Base-by-base conservation (phyloP, 2,329 filamentous ascomycete genomes). In the Whalleya microplaca region DNA sequence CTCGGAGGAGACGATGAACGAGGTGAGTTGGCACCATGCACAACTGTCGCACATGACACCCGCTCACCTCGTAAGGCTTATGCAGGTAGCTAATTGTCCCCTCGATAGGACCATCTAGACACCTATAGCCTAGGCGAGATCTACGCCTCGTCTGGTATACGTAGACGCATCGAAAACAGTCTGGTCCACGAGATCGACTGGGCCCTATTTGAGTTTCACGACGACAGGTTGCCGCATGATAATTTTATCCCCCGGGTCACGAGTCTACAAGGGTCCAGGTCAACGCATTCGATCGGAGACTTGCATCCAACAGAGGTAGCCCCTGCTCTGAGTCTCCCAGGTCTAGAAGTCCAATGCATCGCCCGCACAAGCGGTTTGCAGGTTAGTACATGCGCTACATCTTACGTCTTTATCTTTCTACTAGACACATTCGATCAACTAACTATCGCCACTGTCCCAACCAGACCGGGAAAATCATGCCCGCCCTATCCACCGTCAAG, bases 131-230 rank as follows among this genome's bases (percentile, higher is more conserved):
- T 98, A 1, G 94, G 94, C 2, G 86, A 92, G 66, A 80, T 98
- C 3, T 92, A 96, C 67, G 94, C 94, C 0, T 96, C 92, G 0
- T 96, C 92, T 20, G 94, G 94, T 6, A 89, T 98, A 56, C 86
- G 92, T 3, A 86, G 94, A 27, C 88, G 90, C 70, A 82, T 79
- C 49, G 83, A 88, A 56, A 81, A 89, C 58, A 87, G 88, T 3
- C 77, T 96, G 21, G 80, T 91, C 5, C 94, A 97, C 71, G 94
- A 98, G 72, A 92, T 98, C 44, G 94, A 98, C 72, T 98, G 94
- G 94, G 92, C 93, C 0, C 78, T 98, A 2, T 92, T 98, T 65
- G 86, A 90, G 64, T 91, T 98, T 61, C 79, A 88, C 10, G 80
- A 87, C 3, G 82, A 87, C 10, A 85, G 94, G 1, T 77, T 87